Evolutionary conservation across 805 yeast genomes (phyloP).

Genomic region (Lipomyces mesembrius): DNA sequence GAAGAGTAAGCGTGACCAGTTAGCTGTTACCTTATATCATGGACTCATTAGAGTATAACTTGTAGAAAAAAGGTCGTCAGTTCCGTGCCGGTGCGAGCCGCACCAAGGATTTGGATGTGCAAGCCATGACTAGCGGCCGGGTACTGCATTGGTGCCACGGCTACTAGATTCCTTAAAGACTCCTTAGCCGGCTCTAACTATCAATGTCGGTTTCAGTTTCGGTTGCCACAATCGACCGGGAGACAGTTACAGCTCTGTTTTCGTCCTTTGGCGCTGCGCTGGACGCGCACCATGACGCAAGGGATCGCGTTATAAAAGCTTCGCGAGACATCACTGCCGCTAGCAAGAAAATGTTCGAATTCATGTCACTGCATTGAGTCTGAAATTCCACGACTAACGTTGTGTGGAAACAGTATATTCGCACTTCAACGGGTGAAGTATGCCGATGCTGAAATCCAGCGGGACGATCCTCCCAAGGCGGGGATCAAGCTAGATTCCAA

Average conservation of each 20-base stretch:
- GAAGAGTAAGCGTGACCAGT: no score
- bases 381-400: neutral
- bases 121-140: no score
- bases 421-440: constrained; percentile 39
- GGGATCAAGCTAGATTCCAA: neutral
- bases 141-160: no score
- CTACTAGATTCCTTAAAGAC: no score
- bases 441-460: neutral
- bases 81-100: no score
- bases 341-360: constrained; percentile 47
- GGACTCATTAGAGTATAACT: no score
- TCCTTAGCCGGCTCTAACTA: no score
- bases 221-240: neutral
- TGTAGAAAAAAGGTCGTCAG: no score
- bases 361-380: neutral
- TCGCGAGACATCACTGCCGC: constrained; percentile 50
- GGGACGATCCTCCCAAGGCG: neutral
- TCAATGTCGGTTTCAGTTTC: neutral
- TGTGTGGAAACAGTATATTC: constrained; percentile 32
- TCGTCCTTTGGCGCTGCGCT: constrained; percentile 21
- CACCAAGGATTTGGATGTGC: no score
- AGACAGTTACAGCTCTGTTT: constrained; percentile 1
- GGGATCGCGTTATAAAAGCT: constrained; percentile 47
- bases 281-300: constrained; percentile 45
- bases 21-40: no score